Evolutionary conservation across 2,329 filamentous ascomycete genomes (phyloP).

Genomic region (Pestalotiopsis sp.): DNA sequence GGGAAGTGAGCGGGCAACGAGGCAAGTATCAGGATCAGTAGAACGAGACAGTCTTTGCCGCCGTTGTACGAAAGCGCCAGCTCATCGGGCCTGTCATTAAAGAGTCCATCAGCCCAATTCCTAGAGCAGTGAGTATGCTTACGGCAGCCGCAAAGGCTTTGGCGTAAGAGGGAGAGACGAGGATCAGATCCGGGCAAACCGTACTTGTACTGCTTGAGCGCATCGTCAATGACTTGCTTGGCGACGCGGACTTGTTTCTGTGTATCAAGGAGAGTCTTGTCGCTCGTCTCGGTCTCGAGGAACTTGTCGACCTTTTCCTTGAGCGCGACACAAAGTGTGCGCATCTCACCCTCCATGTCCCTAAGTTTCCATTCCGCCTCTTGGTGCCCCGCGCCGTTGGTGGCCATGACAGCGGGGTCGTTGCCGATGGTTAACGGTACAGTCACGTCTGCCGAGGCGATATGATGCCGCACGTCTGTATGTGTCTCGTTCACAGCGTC

Average conservation of each 20-base stretch:
- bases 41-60: conserved; percentile 95
- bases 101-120: background rate
- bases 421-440: background rate
- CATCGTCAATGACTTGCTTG: conserved; percentile 73
- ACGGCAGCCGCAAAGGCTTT: background rate
- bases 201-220: conserved; percentile 75
- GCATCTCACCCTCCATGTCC: conserved; percentile 15
- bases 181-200: conserved; percentile 29
- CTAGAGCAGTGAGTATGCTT: background rate
- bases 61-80: conserved; percentile 95
- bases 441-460: background rate
- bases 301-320: conserved; percentile 67
- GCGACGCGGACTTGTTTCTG: conserved; percentile 77
- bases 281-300: conserved; percentile 60
- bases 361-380: conserved; percentile 3
- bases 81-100: conserved; percentile 64
- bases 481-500: background rate
- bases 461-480: background rate
- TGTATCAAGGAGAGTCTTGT: conserved; percentile 61
- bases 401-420: background rate
- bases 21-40: conserved; percentile 84
- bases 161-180: conserved; percentile 9
- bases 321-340: conserved; percentile 50
- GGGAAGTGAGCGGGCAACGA: conserved; percentile 46
- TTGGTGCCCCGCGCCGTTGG: conserved; percentile 4